phyloP scores from a whole-genome alignment of 2,329 filamentous ascomycete species.

The Cytospora schulzeri region DNA sequence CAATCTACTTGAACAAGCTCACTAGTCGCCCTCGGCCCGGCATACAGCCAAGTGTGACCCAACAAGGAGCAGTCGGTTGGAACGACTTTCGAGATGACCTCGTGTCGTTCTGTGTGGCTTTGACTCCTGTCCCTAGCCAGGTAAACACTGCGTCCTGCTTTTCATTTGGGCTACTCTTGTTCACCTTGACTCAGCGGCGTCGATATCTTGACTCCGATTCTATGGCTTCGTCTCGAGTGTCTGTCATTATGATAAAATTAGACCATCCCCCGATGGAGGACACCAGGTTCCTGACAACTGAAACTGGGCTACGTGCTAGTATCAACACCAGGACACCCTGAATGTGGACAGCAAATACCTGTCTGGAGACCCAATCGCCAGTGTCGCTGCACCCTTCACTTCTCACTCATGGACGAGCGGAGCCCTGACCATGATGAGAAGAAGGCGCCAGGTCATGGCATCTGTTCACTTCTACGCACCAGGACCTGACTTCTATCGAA shows the following conservation, averaged over 20 bases:
- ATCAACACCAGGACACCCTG: background rate
- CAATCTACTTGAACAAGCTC: background rate
- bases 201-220: background rate
- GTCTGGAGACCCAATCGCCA: background rate
- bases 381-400: background rate
- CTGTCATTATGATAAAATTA: background rate
- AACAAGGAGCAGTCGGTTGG: background rate
- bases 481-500: too few relatives aligned
- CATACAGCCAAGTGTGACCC: background rate
- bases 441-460: background rate
- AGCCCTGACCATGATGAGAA: background rate
- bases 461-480: background rate
- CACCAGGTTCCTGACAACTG: background rate
- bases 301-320: background rate
- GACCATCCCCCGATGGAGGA: background rate
- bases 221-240: background rate
- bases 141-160: background rate
- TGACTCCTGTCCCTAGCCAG: background rate
- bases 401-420: background rate
- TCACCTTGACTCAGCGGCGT: background rate
- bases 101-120: background rate
- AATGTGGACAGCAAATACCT: background rate
- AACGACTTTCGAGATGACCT: background rate
- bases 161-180: background rate
- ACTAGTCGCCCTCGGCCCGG: background rate